Conservation (phyloP, 2,329 filamentous ascomycete genomes). For the Ophiostoma sp. region DNA sequence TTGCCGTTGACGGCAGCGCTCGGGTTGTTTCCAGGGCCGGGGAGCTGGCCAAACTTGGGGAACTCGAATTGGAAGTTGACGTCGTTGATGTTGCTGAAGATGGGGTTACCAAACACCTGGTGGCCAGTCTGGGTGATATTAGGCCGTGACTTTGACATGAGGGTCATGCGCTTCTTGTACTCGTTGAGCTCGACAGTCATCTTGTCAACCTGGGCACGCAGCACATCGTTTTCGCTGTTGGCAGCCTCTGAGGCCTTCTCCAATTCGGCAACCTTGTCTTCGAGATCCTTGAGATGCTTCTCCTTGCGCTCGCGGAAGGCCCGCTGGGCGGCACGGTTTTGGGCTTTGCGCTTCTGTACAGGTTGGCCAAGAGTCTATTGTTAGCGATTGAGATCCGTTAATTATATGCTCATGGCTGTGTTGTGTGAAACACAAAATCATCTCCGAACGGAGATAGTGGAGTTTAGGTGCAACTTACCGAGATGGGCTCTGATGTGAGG, state of each 20-base stretch:
- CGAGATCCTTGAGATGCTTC: constrained; percentile 78
- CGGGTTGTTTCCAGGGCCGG: constrained; percentile 39
- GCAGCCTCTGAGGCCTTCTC: constrained; percentile 78
- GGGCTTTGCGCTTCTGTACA: constrained; percentile 82
- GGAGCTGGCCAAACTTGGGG: constrained; percentile 79
- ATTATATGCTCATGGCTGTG: neutral
- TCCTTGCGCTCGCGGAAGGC: constrained; percentile 95
- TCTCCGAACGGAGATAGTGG: constrained; percentile 17
- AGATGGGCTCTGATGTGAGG: constrained; percentile 88
- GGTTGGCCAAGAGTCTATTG: constrained; percentile 3
- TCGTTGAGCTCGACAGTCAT: constrained; percentile 79
- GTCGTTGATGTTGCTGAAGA: constrained; percentile 58
- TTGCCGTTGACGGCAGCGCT: constrained; percentile 12
- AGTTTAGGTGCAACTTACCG: constrained; percentile 56
- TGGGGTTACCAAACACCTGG: constrained; percentile 46
- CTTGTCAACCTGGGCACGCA: constrained; percentile 83
- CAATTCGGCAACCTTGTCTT: constrained; percentile 68
- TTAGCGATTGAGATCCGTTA: constrained; percentile 10
- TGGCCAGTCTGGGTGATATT: constrained; percentile 28
- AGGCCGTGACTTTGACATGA: constrained; percentile 40
- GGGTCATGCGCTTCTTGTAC: constrained; percentile 79
- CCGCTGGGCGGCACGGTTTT: constrained; percentile 86
- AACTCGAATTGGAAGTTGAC: constrained; percentile 95
- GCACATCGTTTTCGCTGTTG: constrained; percentile 76
- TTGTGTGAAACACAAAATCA: constrained; percentile 1